Conservation (phyloP, 2,329 filamentous ascomycete genomes). For the Hymenoscyphus repandus region DNA sequence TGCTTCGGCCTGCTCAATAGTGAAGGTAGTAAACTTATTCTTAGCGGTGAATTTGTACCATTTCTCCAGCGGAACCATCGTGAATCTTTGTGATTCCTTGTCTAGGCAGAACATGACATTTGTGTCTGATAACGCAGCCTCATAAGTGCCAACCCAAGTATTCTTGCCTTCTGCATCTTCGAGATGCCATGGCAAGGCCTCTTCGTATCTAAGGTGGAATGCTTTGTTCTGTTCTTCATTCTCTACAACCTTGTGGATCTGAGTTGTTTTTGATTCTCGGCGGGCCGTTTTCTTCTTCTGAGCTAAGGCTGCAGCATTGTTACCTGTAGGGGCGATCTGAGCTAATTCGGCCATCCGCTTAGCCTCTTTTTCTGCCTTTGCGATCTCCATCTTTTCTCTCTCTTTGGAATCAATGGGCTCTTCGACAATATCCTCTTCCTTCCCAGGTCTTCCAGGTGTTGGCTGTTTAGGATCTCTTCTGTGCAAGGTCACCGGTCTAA, state of each 20-base stretch:
- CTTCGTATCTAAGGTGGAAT: constrained; percentile 76
- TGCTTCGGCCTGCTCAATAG: constrained; percentile 79
- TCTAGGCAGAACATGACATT: constrained; percentile 71
- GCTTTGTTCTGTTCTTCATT: constrained; percentile 66
- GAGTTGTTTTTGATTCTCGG: constrained; percentile 79
- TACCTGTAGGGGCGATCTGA: constrained; percentile 81
- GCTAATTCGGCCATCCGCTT: constrained; percentile 83
- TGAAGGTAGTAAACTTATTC: constrained; percentile 71
- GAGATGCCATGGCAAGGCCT: constrained; percentile 91
- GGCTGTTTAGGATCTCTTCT: constrained; percentile 76
- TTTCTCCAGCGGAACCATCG: constrained; percentile 88
- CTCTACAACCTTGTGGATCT: constrained; percentile 76
- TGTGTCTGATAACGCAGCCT: constrained; percentile 80
- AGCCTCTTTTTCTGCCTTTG: constrained; percentile 74
- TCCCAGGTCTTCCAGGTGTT: constrained; percentile 57
- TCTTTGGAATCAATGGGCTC: constrained; percentile 50
- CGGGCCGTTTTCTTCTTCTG: constrained; percentile 50
- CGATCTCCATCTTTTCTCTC: constrained; percentile 60
- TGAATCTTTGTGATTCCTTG: constrained; percentile 58
- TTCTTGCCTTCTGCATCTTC: constrained; percentile 96
- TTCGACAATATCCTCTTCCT: constrained; percentile 46
- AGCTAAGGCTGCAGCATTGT: constrained; percentile 38
- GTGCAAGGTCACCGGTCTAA: constrained; percentile 81
- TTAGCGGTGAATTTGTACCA: constrained; percentile 87
- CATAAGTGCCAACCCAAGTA: constrained; percentile 87